Percentiles rank a stretch among this genome's conserved stretches.
phyloP scores from a whole-genome alignment of 306 rosid genomes.

The Erythrophleum fordii region DNA sequence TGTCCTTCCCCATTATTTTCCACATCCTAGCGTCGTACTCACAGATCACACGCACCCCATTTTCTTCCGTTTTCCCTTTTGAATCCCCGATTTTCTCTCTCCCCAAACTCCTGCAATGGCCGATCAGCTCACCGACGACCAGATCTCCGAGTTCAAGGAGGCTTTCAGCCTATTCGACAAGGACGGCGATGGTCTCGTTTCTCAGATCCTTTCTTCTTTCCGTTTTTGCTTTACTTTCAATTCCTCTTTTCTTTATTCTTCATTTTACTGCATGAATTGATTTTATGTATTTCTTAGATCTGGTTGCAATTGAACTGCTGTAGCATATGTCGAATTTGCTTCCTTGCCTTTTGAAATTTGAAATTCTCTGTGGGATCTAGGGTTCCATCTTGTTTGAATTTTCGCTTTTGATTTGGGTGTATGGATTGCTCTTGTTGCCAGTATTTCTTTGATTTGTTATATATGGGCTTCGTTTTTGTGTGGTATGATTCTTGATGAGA shows the following conservation, averaged over 20 bases:
- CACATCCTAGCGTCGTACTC: not conserved
- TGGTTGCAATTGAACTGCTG: slow-evolving; percentile 6
- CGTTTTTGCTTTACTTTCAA: not conserved
- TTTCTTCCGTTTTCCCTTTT: not conserved
- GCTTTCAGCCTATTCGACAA: slow-evolving; percentile 87
- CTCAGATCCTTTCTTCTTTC: slow-evolving; percentile 45
- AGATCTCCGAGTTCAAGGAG: slow-evolving; percentile 88
- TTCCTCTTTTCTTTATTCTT: not conserved
- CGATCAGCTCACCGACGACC: slow-evolving; percentile 84
- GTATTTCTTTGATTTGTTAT: not conserved
- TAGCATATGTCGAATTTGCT: not conserved
- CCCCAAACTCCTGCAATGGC: slow-evolving; percentile 56
- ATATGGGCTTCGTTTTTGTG: slow-evolving; percentile 6
- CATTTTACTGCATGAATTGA: not conserved
- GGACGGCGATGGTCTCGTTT: slow-evolving; percentile 81
- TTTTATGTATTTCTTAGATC: slow-evolving; percentile 36
- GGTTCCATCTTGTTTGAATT: slow-evolving; percentile 44
- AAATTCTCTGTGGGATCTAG: slow-evolving; percentile 35
- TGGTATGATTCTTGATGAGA: slow-evolving; percentile 6
- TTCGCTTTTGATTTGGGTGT: not conserved
- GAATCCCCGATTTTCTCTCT: slow-evolving; percentile 17
- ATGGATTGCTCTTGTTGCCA: not conserved
- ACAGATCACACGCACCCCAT: not conserved
- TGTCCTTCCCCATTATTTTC: not conserved
- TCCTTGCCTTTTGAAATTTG: not conserved